Evolutionary conservation across 352 stramenopile genomes (phyloP).

Genomic region (Lagenidium giganteum): DNA sequence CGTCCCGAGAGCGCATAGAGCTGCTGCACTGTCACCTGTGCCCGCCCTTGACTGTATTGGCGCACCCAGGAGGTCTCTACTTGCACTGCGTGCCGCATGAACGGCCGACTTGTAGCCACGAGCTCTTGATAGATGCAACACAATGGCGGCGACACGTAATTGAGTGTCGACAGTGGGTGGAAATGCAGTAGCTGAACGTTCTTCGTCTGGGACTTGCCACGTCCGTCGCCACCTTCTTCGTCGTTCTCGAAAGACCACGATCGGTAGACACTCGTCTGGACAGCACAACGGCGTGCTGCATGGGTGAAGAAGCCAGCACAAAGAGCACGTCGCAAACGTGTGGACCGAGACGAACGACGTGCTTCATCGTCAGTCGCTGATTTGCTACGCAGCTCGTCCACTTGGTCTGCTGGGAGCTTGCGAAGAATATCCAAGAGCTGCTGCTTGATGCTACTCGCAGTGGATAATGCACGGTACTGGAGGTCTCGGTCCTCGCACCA

Average conservation of each 20-base stretch:
- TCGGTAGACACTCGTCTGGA: constrained; percentile 53
- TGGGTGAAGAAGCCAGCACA: constrained; percentile 73
- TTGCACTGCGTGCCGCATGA: constrained; percentile 51
- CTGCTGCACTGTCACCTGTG: constrained; percentile 19
- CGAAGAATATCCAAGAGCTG: constrained; percentile 60
- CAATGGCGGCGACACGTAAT: constrained; percentile 34
- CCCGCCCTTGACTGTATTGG: constrained; percentile 26
- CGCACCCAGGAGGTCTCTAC: constrained; percentile 52
- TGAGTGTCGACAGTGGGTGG: constrained; percentile 57
- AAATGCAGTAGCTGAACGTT: constrained; percentile 55
- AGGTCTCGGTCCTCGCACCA: constrained; percentile 57
- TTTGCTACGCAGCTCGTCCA: constrained; percentile 12
- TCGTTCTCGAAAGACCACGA: constrained; percentile 11
- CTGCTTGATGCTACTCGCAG: constrained; percentile 38
- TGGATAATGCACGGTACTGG: constrained; percentile 44
- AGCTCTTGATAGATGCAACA: constrained; percentile 73
- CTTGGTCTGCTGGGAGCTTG: constrained; percentile 22
- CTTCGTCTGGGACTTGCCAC: background rate
- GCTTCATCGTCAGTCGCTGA: background rate
- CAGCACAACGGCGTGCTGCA: constrained; percentile 46
- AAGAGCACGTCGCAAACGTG: constrained; percentile 12
- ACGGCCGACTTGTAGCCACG: constrained; percentile 63
- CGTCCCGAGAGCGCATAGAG: constrained; percentile 52
- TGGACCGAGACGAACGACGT: constrained; percentile 5
- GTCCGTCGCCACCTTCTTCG: constrained; percentile 1